Base-by-base conservation (phyloP, 73 alveolate species). In the Paramecium octaurelia region DNA sequence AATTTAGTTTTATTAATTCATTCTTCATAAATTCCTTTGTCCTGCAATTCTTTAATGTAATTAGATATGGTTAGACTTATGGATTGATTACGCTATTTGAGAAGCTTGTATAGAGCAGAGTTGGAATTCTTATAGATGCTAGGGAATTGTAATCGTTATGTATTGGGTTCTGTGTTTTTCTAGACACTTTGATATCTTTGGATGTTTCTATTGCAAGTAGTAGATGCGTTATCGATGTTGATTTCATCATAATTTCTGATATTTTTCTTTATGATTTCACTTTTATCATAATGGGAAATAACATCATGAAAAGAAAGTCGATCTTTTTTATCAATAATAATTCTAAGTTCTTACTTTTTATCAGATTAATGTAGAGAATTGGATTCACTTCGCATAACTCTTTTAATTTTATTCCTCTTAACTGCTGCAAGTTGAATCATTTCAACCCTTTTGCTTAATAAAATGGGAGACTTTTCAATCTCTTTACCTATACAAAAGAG, bases 401-500 rank as follows among this genome's bases (percentile, higher is more conserved):
- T 73, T 73, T 38, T 73, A 14, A 73, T 73, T 73, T 40, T 73
- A 73, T 35, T 73, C 35, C 27, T 73, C 5, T 73, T 73, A 40
- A 40, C 57, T 34, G 59, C 29, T 73, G 38, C 14, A 54, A 54
- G 38, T 35, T 73, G n/a, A 14, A 20, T 29, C 54, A 36, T 29
- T 6, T 73, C 57, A n/a, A 73, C 9, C 4, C 34, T 73, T 21
- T 21, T 73, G 14, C 18, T 16, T 43, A 73, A 73, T 73, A 36
- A 73, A 29, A 40, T 34, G 35, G 94, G 58, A 93, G 96, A 29
- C 48, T 80, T 48, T 35, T 80, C 75, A 14, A 80, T 80, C 29
- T 80, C 91, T 48, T 46, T 80, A 11, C 91, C 91, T n/a, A 80
- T 18, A 48, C 91, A 80, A 80, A 80, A 80, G 48, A 80, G 57